Percentiles rank a stretch among this genome's conserved stretches.
Evolutionary conservation across 169 alveolate genomes (phyloP).

Genomic region (Plasmodium falciparum): DNA sequence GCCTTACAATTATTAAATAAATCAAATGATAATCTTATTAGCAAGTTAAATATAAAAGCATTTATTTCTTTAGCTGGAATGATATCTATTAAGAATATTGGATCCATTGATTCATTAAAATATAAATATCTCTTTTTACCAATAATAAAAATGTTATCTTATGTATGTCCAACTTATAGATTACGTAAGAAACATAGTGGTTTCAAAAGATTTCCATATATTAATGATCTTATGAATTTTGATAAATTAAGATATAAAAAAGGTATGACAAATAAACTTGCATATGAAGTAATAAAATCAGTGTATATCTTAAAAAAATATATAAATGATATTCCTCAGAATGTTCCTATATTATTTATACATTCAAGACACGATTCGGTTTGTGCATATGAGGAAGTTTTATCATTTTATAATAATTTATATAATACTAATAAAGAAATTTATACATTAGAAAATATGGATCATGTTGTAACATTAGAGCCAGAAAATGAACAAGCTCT

Average conservation of each 20-base stretch:
- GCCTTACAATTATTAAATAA: conserved; percentile 6
- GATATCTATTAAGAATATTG: conserved; percentile 10
- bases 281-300: conserved; percentile 6
- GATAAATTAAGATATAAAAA: conserved; percentile 17
- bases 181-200: background rate
- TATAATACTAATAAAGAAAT: conserved; percentile 13
- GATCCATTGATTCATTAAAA: conserved; percentile 7
- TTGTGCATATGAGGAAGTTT: conserved; percentile 14
- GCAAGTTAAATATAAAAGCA: conserved; percentile 14
- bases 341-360: conserved; percentile 25
- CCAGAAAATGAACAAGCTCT: conserved; percentile 28
- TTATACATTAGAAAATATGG: conserved; percentile 16
- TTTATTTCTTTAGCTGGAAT: conserved; percentile 25
- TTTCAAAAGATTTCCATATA: conserved; percentile 6
- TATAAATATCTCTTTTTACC: conserved; percentile 10
- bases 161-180: conserved; percentile 16
- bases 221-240: conserved; percentile 3
- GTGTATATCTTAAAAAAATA: conserved; percentile 14
- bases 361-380: conserved; percentile 19
- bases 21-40: background rate
- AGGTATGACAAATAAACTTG: conserved; percentile 34
- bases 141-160: background rate
- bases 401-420: conserved; percentile 19
- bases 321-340: conserved; percentile 5
- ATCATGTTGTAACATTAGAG: conserved; percentile 4